Percentiles rank a stretch among this genome's conserved stretches.
Conservation (phyloP, 495 filamentous ascomycete species). For the Sporormia fimetaria region DNA sequence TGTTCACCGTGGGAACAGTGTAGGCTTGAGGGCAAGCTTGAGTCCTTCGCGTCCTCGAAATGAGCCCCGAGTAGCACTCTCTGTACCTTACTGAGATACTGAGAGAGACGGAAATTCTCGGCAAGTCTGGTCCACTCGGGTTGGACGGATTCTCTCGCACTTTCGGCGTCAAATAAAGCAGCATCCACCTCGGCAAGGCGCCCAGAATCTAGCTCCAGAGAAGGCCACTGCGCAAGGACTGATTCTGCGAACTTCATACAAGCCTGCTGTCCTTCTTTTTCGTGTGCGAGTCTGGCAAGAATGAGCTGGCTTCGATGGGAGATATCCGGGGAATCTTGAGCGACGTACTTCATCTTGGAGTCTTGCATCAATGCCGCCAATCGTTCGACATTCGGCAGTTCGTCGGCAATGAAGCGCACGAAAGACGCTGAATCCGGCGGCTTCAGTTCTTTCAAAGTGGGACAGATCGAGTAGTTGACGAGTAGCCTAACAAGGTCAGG, state of each 20-base stretch:
- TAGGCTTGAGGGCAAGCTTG: too few relatives aligned
- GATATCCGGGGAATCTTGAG: conserved; percentile 20
- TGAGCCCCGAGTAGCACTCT: neutral
- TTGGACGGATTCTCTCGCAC: conserved; percentile 33
- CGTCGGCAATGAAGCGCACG: conserved; percentile 23
- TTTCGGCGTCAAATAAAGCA: conserved; percentile 26
- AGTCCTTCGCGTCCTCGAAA: neutral
- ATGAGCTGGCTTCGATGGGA: conserved; percentile 25
- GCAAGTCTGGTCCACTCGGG: conserved; percentile 41
- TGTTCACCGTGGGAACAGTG: too few relatives aligned
- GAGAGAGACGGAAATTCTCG: conserved; percentile 37
- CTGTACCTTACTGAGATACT: conserved; percentile 37
- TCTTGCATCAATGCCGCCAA: conserved; percentile 26
- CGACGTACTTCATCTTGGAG: conserved; percentile 18
- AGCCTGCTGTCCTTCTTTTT: conserved; percentile 24
- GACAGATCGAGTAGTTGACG: conserved; percentile 31
- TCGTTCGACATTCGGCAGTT: conserved; percentile 18
- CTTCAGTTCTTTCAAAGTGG: conserved; percentile 29
- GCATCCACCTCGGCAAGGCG: conserved; percentile 17
- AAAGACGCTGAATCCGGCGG: conserved; percentile 30
- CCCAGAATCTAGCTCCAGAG: conserved; percentile 24
- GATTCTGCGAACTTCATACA: conserved; percentile 28
- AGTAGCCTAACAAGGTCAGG: conserved; percentile 33
- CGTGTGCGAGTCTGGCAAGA: conserved; percentile 20
- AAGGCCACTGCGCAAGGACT: conserved; percentile 36